Conservation (phyloP, 2,329 filamentous ascomycete species). For the Ceratocystis variospora region DNA sequence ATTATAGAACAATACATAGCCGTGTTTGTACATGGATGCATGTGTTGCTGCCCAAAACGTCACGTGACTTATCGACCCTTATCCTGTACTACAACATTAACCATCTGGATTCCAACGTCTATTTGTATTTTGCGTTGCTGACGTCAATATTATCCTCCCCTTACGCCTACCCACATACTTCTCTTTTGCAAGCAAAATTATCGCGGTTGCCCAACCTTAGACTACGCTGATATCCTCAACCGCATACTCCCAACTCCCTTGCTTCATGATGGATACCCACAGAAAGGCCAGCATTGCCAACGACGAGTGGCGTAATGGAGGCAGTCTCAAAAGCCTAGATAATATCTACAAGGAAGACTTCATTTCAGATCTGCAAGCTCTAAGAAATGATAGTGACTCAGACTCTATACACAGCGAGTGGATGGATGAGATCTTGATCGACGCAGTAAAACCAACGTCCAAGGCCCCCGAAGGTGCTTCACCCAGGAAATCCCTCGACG, state of each 20-base stretch:
- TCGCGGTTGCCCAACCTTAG: too few relatives aligned
- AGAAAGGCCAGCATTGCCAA: not conserved
- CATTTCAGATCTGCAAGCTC: not conserved
- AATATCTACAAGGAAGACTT: not conserved
- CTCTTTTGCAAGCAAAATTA: not conserved
- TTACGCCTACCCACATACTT: not conserved
- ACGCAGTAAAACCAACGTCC: slow-evolving; percentile 40
- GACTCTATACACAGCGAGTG: slow-evolving; percentile 34
- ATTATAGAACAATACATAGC: too few relatives aligned
- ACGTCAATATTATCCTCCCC: not conserved
- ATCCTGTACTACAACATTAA: not conserved
- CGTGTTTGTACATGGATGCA: too few relatives aligned
- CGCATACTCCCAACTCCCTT: not conserved
- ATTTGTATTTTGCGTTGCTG: not conserved
- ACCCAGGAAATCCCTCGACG: not conserved
- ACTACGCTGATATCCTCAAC: not conserved
- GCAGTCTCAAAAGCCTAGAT: not conserved
- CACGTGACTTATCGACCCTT: slow-evolving; percentile 1
- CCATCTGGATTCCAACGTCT: not conserved
- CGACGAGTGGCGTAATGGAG: not conserved
- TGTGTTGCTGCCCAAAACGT: not conserved
- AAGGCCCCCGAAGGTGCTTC: not conserved
- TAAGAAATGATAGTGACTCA: slow-evolving; percentile 22
- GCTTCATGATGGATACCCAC: not conserved
- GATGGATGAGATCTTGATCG: slow-evolving; percentile 45